phyloP scores from a whole-genome alignment of 495 filamentous ascomycete species.

The Penicillium subrubescens region DNA sequence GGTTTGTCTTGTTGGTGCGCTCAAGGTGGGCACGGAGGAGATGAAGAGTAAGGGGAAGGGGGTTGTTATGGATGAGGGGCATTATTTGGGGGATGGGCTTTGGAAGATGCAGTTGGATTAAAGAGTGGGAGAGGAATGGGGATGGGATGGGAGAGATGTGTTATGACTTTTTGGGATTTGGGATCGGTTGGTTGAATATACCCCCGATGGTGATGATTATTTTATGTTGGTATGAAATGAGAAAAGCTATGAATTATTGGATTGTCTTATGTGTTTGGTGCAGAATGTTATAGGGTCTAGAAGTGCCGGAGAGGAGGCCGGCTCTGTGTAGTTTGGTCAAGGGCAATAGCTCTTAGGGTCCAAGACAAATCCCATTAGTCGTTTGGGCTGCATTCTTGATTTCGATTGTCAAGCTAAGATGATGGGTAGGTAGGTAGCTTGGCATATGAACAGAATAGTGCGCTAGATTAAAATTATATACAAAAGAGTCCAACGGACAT shows the following conservation, averaged over 20 bases:
- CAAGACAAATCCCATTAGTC: no score
- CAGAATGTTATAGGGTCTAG: no score
- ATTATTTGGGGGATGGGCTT: slow-evolving; percentile 92
- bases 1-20: slow-evolving; percentile 81
- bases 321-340: not conserved
- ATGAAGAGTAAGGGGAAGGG: slow-evolving; percentile 92
- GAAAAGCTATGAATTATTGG: not conserved
- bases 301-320: no score
- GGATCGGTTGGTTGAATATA: not conserved
- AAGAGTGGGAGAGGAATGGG: no score
- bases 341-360: no score
- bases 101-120: slow-evolving; percentile 80
- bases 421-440: no score
- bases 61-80: slow-evolving; percentile 85
- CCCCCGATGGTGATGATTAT: not conserved
- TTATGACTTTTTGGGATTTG: not conserved
- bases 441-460: not conserved
- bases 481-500: not conserved
- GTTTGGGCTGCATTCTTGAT: no score
- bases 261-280: no score
- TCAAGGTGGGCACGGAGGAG: slow-evolving; percentile 89
- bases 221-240: slow-evolving; percentile 4
- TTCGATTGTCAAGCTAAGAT: no score
- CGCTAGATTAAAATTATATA: slow-evolving; percentile 6
- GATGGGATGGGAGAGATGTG: not conserved